Base-by-base conservation (phyloP, 768 basidiomycete species). In the Sistotremastrum suecicum region DNA sequence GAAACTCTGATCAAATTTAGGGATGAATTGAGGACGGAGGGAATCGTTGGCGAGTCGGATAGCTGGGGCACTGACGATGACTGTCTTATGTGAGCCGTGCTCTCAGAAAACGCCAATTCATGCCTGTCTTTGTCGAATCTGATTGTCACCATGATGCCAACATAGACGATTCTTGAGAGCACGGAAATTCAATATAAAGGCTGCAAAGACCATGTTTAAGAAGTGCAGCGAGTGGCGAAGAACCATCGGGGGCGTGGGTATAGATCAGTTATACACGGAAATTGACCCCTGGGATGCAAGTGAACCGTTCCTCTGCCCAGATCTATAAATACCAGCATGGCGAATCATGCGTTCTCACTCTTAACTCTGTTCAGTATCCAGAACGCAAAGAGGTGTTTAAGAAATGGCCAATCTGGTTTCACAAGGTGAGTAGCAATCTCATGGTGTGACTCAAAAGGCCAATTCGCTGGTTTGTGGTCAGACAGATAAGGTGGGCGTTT, bases 341-440 rank as follows among this genome's bases (percentile, higher is more conserved):
- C 6, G 34, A 11, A 9, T 30, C 3, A 20, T 39, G 37, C 4
- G 7, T 32, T 34, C 20, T 20, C 1, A 20, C 20, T 20, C 20
- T 20, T 20, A 20, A 20, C 20, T 20, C 20, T 20, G 9, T 29
- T 7, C 42, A 86, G 83, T 86, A 78, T 53, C 80, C 80, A 1
- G 79, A 76, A 51, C 74, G 83, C 40, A 69, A 75, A 44, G 69
- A 71, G 1, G 74, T 85, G 5, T 83, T 83, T 51, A 74, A 80
- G 44, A 76, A 72, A 50, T 86, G 83, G 83, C 81, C 81, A 3
- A 72, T 84, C 66, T 83, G 73, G 53, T 84, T 82, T 53, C 83
- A 86, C 60, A 84, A 83, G 66, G 80, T 75, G 43, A 33, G 70
- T 48, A 20, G 20, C 44, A 38, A 50, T 35, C 11, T 30, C 42